Evolutionary conservation across 305 asterid genomes (phyloP).

Genomic region (Fraxinus velutina): DNA sequence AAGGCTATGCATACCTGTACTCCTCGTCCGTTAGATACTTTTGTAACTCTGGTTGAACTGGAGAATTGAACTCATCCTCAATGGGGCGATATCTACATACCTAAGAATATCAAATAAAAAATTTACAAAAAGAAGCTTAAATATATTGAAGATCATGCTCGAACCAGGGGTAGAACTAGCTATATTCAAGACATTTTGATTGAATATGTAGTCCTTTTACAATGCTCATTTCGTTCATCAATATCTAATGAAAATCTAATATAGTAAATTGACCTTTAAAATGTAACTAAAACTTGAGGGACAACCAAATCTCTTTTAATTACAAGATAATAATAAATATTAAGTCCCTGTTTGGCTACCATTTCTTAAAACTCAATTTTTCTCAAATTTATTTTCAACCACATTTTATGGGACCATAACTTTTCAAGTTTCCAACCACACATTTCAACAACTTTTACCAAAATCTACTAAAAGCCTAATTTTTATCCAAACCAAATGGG

Average conservation of each 20-base stretch:
- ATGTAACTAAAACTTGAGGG: neutral
- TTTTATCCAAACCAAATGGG: neutral
- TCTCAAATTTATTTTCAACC: neutral
- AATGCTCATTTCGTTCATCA: neutral
- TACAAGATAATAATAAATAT: neutral
- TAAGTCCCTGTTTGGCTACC: neutral
- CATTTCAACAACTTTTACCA: neutral
- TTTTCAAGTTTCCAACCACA: neutral
- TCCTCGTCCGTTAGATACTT: conserved; percentile 83
- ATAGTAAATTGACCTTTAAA: neutral
- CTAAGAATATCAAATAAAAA: conserved; percentile 30
- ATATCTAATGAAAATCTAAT: neutral
- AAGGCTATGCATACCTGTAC: conserved; percentile 47
- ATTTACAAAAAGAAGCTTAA: neutral
- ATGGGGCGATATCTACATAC: conserved; percentile 79
- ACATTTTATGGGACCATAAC: neutral
- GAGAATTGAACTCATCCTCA: conserved; percentile 81
- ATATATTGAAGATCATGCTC: conserved; percentile 11
- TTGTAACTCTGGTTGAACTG: conserved; percentile 71
- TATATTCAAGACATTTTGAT: neutral
- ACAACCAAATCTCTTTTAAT: neutral
- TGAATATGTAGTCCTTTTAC: neutral
- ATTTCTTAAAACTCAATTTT: neutral
- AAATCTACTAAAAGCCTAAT: neutral
- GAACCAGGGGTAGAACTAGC: conserved; percentile 4